A percentile compares a stretch with the other conserved stretches of the same genome.
Evolutionary conservation across 202 grass and related monocot genomes (phyloP).

Genomic region (Cymbopogon flexuosus): DNA sequence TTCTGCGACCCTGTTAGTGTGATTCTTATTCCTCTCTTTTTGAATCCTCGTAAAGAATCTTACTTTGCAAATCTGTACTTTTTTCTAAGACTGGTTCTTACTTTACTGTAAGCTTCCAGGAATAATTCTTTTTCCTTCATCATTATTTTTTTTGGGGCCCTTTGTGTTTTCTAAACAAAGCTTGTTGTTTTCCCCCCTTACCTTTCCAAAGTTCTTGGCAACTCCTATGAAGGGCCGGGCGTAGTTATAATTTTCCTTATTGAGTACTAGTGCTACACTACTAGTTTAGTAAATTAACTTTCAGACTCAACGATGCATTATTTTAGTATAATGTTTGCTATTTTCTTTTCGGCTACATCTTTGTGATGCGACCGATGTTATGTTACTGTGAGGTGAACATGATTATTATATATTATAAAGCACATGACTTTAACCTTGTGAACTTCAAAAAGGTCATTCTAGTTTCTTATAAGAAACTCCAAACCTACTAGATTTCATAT

Average conservation of each 20-base stretch:
- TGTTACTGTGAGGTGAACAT: background rate
- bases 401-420: background rate
- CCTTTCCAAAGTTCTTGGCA: background rate
- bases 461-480: background rate
- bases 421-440: background rate
- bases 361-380: background rate
- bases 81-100: background rate
- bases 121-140: background rate
- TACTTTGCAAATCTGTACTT: background rate
- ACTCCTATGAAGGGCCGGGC: background rate
- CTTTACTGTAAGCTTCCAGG: background rate
- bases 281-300: background rate
- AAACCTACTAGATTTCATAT: background rate
- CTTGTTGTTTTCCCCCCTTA: background rate
- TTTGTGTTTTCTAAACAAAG: background rate
- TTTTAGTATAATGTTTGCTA: background rate
- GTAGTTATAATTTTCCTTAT: background rate
- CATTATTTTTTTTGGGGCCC: background rate
- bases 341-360: background rate
- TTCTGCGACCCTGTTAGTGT: background rate
- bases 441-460: background rate
- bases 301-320: background rate
- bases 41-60: background rate
- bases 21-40: background rate
- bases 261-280: background rate